phyloP scores from a whole-genome alignment of 1,139 yeast species.

The Zhuliangozyma parablackwelliae region DNA sequence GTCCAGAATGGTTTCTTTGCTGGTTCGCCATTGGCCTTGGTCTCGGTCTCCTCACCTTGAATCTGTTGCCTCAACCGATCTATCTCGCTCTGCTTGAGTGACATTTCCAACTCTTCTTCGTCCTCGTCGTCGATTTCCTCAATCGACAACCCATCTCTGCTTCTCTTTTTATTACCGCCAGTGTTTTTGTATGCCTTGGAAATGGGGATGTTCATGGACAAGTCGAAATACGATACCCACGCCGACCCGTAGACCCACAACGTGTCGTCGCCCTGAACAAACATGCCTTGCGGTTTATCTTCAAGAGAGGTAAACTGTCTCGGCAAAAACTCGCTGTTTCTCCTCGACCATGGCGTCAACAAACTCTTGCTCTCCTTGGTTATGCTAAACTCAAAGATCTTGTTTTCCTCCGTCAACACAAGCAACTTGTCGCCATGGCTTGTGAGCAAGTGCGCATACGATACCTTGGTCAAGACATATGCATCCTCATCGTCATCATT shows the following conservation, averaged over 20 bases:
- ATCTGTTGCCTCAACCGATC: conserved; percentile 24
- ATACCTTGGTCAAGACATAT: conserved; percentile 44
- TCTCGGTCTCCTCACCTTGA: conserved; percentile 22
- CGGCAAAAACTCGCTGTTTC: conserved; percentile 74
- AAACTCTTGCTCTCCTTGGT: conserved; percentile 29
- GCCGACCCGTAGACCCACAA: conserved; percentile 87
- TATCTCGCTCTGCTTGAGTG: conserved; percentile 30
- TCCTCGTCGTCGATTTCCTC: conserved; percentile 19
- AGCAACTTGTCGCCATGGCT: conserved; percentile 56
- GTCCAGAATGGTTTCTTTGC: conserved; percentile 60
- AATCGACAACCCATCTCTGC: conserved; percentile 58
- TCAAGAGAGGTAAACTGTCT: conserved; percentile 52
- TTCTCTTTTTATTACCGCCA: conserved; percentile 45
- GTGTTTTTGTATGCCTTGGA: conserved; percentile 25
- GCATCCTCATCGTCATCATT: conserved; percentile 7
- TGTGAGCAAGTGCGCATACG: conserved; percentile 58
- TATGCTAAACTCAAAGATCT: conserved; percentile 58
- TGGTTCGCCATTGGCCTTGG: conserved; percentile 10
- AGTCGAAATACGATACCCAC: conserved; percentile 77
- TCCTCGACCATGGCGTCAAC: conserved; percentile 76
- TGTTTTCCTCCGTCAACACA: conserved; percentile 71
- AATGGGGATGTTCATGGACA: conserved; percentile 55
- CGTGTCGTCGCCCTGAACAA: conserved; percentile 30
- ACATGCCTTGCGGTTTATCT: conserved; percentile 75
- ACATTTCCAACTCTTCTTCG: conserved; percentile 26